Evolutionary conservation across 2,329 filamentous ascomycete species (phyloP), one percentile per base, ranked within the genome.

Genomic region (Coniochaeta prunicola): DNA sequence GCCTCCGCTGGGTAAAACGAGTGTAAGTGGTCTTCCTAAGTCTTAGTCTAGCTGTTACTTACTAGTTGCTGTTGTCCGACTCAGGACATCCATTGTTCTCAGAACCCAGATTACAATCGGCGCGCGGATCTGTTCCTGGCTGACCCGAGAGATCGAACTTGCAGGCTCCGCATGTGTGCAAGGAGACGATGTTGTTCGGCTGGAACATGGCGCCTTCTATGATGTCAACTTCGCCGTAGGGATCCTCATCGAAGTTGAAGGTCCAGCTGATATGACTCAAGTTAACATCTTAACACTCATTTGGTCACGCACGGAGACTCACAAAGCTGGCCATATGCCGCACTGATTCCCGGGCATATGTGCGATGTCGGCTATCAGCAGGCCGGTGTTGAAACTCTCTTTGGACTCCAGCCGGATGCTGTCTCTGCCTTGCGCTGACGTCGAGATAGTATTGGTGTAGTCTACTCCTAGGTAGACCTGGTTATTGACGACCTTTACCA

Each of bases 321-420:
- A 50, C 45, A 87, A 79, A 74, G 88, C 86, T 4, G 89, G 89
- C 89, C 89, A 92, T 9, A 81, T 78, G 55, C 89, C 88, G 64
- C 89, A 91, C 50, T 78, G 75, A 9, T 80, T 78, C 58, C 76
- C 77, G 33, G 89, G 88, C 74, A 92, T 85, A 66, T 91, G 87
- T 17, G 75, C 77, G 63, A 91, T 82, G 67, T 90, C 85, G 48
- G 87, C 77, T 45, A 92, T 83, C 66, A 91, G 81, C 30, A 91
- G 81, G 30, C 86, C 88, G 59, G 84, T 78, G 62, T 78, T 83
- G 74, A 88, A 92, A 8, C 72, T 69, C 54, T 79, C 77, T 59
- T 79, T 85, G 68, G 86, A 88, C 61, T 84, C 81, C 15, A 92
- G 69, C 36, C 89, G 80, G 31, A 92, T 83, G 64, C 85, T 89